A percentile compares a stretch with the other conserved stretches of the same genome.
These are phyloP conservation scores for Dryas alaskensis DNA, from an alignment of 306 rosid species.

Conservation along the genomic window DNA sequence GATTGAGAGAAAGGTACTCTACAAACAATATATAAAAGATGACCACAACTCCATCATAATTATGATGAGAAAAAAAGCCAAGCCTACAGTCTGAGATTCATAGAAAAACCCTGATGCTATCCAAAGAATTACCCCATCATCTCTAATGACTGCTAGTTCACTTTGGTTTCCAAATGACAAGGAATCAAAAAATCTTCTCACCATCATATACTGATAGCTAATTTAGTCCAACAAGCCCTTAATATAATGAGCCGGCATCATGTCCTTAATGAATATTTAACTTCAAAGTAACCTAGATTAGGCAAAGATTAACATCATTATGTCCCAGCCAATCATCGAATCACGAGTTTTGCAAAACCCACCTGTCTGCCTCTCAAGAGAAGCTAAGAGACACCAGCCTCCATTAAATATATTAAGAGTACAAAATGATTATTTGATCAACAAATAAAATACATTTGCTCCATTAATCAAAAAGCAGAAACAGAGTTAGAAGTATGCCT, in stretches of 20 bases:
- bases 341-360: slow-evolving; percentile 35
- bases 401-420: neutral
- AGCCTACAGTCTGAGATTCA: neutral
- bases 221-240: slow-evolving; percentile 6
- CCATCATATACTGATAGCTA: slow-evolving; percentile 8
- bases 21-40: neutral
- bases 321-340: slow-evolving; percentile 38
- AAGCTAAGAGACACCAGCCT: slow-evolving; percentile 31
- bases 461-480: neutral
- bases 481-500: slow-evolving; percentile 1
- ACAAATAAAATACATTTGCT: slow-evolving; percentile 11
- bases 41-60: neutral
- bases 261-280: slow-evolving; percentile 27
- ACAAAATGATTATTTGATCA: slow-evolving; percentile 2
- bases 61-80: neutral
- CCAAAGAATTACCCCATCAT: neutral
- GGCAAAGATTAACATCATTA: slow-evolving; percentile 26
- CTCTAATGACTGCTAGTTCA: slow-evolving; percentile 17
- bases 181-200: slow-evolving; percentile 11
- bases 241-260: slow-evolving; percentile 23
- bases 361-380: slow-evolving; percentile 31
- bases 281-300: slow-evolving; percentile 8
- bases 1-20: neutral
- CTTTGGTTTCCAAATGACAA: slow-evolving; percentile 29
- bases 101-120: slow-evolving; percentile 9